Evolutionary conservation across 2,329 filamentous ascomycete genomes (phyloP), one percentile per base, ranked within the genome.

Genomic region (Nemania sp.): DNA sequence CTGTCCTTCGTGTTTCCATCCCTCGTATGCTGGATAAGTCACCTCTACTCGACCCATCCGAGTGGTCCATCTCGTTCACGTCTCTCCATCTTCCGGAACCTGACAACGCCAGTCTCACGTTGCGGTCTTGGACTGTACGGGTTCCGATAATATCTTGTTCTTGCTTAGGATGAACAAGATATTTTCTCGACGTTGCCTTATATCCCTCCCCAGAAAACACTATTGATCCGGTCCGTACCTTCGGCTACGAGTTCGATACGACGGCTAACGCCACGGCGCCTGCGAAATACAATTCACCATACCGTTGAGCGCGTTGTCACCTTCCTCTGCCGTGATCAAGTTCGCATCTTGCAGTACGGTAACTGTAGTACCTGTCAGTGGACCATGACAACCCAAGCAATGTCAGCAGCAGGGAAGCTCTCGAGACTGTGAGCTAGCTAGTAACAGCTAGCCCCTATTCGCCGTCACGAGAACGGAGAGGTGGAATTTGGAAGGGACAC

Each of bases 261-360:
- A 29, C 10, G 5, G 3, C 32, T 64, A 72, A 57, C 67, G 63
- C 70, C 70, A 71, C 13, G 70, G 69, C 9, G 70, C 69, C 45
- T 67, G 69, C 43, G 69, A 70, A 34, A 72, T 69, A 61, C 69
- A 69, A 46, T 72, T 70, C 6, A 72, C 69, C 70, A 72, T 72
- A 17, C 68, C 64, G 48, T 72, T 70, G 20, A 72, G 54, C 7
- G 70, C 70, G 46, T 67, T 68, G 18, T 72, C 70, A n/a, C 70
- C 69, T 49, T 72, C 70, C 46, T 72, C 70, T 12, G 59, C 70
- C 21, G 69, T 69, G 45, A 72, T 71, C n/a, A 72, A 54, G 43
- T 63, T 64, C 17, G 63, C 68, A n/a, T 71, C 68, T 64, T 72
- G 69, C 60, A 72, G 60, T 42, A 65, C 64, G 32, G 69, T 71